These are phyloP conservation scores for Neonectria hederae DNA, from an alignment of 2,329 filamentous ascomycete species.

Conservation along the genomic window DNA sequence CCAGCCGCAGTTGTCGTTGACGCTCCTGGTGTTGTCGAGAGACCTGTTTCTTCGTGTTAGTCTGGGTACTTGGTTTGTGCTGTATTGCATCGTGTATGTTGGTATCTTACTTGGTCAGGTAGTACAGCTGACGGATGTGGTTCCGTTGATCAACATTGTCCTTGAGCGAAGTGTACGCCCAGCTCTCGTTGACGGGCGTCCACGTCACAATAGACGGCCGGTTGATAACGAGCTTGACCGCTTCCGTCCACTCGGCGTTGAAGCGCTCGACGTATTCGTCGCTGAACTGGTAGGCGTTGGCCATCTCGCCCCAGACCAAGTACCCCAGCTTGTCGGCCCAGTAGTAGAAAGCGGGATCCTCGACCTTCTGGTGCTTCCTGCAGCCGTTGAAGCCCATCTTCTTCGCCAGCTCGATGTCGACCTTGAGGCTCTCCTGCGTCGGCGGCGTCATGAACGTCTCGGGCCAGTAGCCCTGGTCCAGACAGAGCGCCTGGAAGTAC, in stretches of 20 bases:
- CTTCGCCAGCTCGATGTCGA: constrained; percentile 66
- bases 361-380: constrained; percentile 72
- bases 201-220: constrained; percentile 71
- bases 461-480: constrained; percentile 73
- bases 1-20: constrained; percentile 80
- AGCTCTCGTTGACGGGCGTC: constrained; percentile 73
- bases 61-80: background rate
- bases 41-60: constrained; percentile 44
- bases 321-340: constrained; percentile 69
- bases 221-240: constrained; percentile 71
- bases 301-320: constrained; percentile 72
- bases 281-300: constrained; percentile 71
- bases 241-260: constrained; percentile 71
- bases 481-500: constrained; percentile 67
- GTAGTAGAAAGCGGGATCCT: constrained; percentile 68
- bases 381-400: constrained; percentile 72
- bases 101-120: constrained; percentile 65
- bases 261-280: constrained; percentile 67
- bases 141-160: constrained; percentile 67
- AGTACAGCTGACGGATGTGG: constrained; percentile 71
- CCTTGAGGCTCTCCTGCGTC: constrained; percentile 53
- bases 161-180: constrained; percentile 70
- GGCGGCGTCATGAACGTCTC: constrained; percentile 69
- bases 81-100: background rate
- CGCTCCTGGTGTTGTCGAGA: constrained; percentile 69